Evolutionary conservation across 2,329 filamentous ascomycete species (phyloP).

Genomic region (Arthrobotrys sinensis): DNA sequence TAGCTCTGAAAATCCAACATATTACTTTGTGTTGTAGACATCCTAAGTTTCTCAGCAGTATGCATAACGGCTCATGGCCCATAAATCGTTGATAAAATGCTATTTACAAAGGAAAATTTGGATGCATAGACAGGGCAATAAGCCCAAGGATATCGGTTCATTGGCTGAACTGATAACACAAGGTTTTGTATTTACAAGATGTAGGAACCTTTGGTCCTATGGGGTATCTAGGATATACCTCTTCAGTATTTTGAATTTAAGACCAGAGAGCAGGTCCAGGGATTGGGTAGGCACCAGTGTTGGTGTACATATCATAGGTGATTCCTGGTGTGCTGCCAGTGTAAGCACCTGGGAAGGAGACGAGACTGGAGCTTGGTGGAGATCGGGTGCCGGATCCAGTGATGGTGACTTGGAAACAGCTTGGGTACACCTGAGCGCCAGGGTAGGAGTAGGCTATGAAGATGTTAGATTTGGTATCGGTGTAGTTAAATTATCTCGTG

Average conservation of each 20-base stretch:
- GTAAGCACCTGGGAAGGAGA: slow-evolving; percentile 73
- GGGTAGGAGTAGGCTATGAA: slow-evolving; percentile 69
- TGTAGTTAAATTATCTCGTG: neutral
- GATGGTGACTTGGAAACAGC: slow-evolving; percentile 74
- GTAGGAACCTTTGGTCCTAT: neutral
- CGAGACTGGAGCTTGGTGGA: slow-evolving; percentile 65
- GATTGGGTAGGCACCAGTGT: slow-evolving; percentile 65
- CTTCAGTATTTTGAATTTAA: slow-evolving; percentile 34
- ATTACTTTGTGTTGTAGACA: neutral
- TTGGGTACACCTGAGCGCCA: slow-evolving; percentile 74
- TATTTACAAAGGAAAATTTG: slow-evolving; percentile 25
- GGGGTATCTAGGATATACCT: slow-evolving; percentile 1
- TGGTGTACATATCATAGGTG: slow-evolving; percentile 72
- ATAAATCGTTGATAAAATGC: neutral
- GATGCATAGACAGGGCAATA: slow-evolving; percentile 27
- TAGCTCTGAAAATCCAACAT: neutral
- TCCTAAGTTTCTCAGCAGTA: too few relatives aligned
- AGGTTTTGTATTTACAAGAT: slow-evolving; percentile 7
- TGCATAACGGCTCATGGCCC: neutral
- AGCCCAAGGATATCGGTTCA: neutral
- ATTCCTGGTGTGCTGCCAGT: slow-evolving; percentile 71
- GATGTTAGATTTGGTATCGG: slow-evolving; percentile 47
- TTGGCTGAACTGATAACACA: neutral
- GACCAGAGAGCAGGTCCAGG: slow-evolving; percentile 66
- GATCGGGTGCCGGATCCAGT: slow-evolving; percentile 66